phyloP scores from a whole-genome alignment of 2,329 filamentous ascomycete genomes.

The Shiraia bambusicola region DNA sequence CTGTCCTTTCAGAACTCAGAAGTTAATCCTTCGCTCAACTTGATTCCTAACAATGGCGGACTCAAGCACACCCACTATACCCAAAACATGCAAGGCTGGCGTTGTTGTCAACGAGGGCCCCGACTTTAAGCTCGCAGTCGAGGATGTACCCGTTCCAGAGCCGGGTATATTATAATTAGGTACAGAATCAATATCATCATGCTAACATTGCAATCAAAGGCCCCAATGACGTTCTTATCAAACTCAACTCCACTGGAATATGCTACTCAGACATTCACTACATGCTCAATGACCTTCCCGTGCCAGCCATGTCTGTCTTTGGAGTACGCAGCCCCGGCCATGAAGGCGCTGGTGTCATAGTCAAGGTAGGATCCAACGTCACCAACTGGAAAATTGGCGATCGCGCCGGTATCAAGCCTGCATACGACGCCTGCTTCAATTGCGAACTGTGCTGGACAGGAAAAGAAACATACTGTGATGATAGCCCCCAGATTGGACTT shows the following conservation, averaged over 20 bases:
- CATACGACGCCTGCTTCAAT: constrained; percentile 54
- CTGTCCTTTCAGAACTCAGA: no score
- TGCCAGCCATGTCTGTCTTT: constrained; percentile 36
- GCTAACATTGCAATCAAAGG: constrained; percentile 27
- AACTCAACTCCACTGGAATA: constrained; percentile 58
- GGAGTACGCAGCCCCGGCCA: constrained; percentile 52
- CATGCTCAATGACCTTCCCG: constrained; percentile 54
- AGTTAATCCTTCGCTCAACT: background rate
- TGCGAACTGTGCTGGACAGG: constrained; percentile 51
- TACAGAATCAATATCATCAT: background rate
- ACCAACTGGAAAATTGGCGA: constrained; percentile 47
- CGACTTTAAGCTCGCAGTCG: constrained; percentile 48
- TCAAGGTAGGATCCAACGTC: constrained; percentile 55
- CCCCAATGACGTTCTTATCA: constrained; percentile 57
- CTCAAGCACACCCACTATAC: constrained; percentile 34
- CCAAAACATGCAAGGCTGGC: constrained; percentile 51
- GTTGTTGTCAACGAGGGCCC: constrained; percentile 53
- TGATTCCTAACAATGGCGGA: background rate
- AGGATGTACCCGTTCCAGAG: constrained; percentile 49
- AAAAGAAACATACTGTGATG: constrained; percentile 26
- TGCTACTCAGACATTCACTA: constrained; percentile 59
- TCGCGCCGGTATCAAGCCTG: constrained; percentile 42
- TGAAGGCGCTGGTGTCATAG: constrained; percentile 58
- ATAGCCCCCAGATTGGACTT: constrained; percentile 49
- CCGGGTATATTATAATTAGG: constrained; percentile 35